These are phyloP conservation scores for Umbelopsis sp. DNA, from an alignment of 371 early-diverging fungal species.

Conservation along the genomic window DNA sequence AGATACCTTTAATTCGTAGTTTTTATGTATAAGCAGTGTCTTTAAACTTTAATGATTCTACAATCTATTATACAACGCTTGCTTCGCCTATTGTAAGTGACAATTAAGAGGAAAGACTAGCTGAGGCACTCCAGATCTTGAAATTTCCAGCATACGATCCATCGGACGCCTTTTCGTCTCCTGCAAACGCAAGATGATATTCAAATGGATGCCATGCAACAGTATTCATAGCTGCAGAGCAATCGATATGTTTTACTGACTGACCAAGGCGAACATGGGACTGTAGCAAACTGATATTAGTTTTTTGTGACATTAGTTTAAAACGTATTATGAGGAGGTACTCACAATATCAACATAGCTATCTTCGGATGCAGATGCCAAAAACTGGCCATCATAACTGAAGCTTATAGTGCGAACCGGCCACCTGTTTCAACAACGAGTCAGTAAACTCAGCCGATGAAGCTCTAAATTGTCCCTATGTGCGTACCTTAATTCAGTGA, in stretches of 20 bases:
- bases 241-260: constrained; percentile 69
- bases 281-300: constrained; percentile 33
- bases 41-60: background rate
- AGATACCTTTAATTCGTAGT: too few species aligned
- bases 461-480: background rate
- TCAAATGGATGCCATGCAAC: constrained; percentile 86
- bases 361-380: constrained; percentile 87
- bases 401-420: constrained; percentile 86
- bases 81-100: background rate
- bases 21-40: background rate
- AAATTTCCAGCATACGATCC: constrained; percentile 52
- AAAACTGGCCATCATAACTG: constrained; percentile 81
- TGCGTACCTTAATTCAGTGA: constrained; percentile 71
- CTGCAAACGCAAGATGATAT: constrained; percentile 81
- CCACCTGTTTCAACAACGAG: constrained; percentile 54
- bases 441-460: background rate
- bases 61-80: background rate
- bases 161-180: constrained; percentile 66
- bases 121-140: constrained; percentile 31
- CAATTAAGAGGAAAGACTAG: background rate
- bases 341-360: constrained; percentile 77
- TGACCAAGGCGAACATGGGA: constrained; percentile 80
- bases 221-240: constrained; percentile 75
- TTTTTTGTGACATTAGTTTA: background rate
- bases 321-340: background rate